These are phyloP conservation scores for Pneumocystis sp. DNA, from an alignment of 1,139 yeast genomes.

Conservation along the genomic window DNA sequence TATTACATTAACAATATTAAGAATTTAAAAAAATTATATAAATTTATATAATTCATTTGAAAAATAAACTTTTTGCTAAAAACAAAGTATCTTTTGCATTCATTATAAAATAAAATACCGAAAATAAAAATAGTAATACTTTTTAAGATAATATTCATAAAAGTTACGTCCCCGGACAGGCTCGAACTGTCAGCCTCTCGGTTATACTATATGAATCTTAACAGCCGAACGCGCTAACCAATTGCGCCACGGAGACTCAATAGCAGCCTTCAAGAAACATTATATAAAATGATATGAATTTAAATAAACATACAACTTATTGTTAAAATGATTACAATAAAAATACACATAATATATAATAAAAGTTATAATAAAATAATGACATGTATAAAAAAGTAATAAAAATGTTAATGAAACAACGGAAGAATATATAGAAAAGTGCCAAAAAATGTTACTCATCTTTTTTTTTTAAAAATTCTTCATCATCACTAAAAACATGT, in stretches of 20 bases:
- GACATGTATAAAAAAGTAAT: too few species aligned
- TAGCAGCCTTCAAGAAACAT: neutral
- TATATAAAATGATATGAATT: neutral
- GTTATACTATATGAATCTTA: neutral
- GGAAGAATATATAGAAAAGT: neutral
- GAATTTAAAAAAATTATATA: too few species aligned
- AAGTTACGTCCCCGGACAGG: neutral
- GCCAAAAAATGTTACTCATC: neutral
- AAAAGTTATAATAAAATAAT: too few species aligned
- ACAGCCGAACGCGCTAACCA: constrained; percentile 1
- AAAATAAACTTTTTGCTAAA: too few species aligned
- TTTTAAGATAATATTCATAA: neutral
- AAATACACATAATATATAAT: too few species aligned
- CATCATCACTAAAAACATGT: constrained; percentile 31
- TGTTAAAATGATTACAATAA: neutral
- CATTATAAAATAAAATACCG: neutral
- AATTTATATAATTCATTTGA: too few species aligned
- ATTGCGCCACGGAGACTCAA: neutral
- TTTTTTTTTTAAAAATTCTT: constrained; percentile 8
- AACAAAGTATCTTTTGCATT: too few species aligned
- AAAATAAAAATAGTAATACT: neutral
- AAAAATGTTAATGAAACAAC: neutral
- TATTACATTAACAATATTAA: too few species aligned
- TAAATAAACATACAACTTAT: neutral
- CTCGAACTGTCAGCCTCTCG: constrained; percentile 1